A percentile compares a stretch with the other conserved stretches of the same genome.
Evolutionary conservation across 108 stramenopile species (phyloP).

Genomic region (Aurantiochytrium sp.): DNA sequence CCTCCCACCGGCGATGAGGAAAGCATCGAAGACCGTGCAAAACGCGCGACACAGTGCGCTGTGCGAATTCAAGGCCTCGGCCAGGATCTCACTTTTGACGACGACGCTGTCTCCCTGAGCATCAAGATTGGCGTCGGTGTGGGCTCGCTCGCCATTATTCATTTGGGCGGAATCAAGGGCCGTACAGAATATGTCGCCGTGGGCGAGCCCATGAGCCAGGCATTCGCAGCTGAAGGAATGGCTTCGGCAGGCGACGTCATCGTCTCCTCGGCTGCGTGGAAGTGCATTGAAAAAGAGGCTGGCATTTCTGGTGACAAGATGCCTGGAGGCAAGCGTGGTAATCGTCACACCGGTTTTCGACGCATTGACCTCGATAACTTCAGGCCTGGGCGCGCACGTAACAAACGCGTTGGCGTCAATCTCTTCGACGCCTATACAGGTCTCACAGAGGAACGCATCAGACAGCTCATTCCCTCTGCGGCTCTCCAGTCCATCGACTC

Average conservation of each 20-base stretch:
- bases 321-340: background rate
- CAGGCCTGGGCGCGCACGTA: background rate
- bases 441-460: background rate
- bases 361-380: background rate
- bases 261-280: conserved; percentile 28
- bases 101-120: conserved; percentile 30
- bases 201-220: conserved; percentile 49
- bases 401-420: background rate
- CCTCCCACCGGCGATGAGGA: conserved; percentile 24
- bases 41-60: conserved; percentile 52
- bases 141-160: conserved; percentile 38
- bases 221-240: conserved; percentile 44
- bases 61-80: conserved; percentile 33
- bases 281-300: background rate
- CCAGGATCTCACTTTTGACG: background rate
- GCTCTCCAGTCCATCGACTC: conserved; percentile 14
- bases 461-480: background rate
- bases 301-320: background rate
- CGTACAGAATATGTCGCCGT: conserved; percentile 51
- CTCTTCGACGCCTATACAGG: background rate
- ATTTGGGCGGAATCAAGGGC: conserved; percentile 41
- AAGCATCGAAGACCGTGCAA: conserved; percentile 23
- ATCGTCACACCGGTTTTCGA: background rate
- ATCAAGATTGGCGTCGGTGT: conserved; percentile 52
- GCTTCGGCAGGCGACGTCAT: conserved; percentile 46